phyloP scores from a whole-genome alignment of 495 filamentous ascomycete species.

The Penicillium macrosclerotiorum region DNA sequence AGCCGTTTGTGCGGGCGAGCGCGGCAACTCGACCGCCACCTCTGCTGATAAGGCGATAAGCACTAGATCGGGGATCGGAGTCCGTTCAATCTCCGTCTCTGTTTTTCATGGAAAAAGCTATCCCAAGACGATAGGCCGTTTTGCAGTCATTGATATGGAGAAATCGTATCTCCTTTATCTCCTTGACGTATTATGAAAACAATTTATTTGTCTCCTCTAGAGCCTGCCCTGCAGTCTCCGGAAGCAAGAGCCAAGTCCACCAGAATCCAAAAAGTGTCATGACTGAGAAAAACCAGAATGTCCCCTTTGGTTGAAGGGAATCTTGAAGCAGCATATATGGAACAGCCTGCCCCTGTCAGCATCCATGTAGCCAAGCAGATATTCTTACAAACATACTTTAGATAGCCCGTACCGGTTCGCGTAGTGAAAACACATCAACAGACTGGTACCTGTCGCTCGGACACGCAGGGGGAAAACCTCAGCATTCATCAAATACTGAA shows the following conservation, averaged over 20 bases:
- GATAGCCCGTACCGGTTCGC: too few relatives aligned
- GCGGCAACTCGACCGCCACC: constrained; percentile 7
- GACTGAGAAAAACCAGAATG: constrained; percentile 61
- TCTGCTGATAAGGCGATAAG: background rate
- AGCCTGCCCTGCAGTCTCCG: constrained; percentile 16
- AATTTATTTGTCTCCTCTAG: constrained; percentile 11
- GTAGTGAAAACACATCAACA: constrained; percentile 51
- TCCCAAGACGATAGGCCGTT: too few relatives aligned
- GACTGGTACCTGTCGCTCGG: constrained; percentile 18
- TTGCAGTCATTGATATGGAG: too few relatives aligned
- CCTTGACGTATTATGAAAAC: background rate
- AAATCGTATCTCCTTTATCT: background rate
- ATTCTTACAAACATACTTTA: too few relatives aligned
- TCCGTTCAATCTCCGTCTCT: too few relatives aligned
- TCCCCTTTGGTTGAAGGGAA: constrained; percentile 30
- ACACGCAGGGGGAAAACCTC: constrained; percentile 60
- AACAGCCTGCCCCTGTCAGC: constrained; percentile 20
- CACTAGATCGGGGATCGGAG: background rate
- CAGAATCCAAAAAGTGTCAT: constrained; percentile 47
- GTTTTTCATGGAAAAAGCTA: background rate
- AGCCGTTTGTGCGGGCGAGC: constrained; percentile 9
- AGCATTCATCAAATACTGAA: constrained; percentile 66
- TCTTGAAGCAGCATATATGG: constrained; percentile 47
- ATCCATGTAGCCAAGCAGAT: too few relatives aligned
- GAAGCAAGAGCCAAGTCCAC: constrained; percentile 36